Conservation (phyloP, 2,329 filamentous ascomycete species). For the Paracorniculantispora psalliotae region DNA sequence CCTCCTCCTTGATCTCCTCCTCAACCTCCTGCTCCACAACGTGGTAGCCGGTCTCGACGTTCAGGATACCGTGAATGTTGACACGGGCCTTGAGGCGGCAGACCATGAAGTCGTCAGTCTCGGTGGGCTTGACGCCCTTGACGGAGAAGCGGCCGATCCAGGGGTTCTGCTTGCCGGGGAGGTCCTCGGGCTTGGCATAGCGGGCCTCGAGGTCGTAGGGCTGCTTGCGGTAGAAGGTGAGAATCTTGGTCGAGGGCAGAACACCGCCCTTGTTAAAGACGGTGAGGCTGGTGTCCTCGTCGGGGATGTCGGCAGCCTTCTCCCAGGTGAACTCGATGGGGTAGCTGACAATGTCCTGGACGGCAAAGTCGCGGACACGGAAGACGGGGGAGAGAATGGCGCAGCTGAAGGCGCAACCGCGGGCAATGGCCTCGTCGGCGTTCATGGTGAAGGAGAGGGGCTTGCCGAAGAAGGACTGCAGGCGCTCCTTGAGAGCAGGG, state of each 20-base stretch:
- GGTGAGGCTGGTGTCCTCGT: conserved; percentile 94
- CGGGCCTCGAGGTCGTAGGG: conserved; percentile 93
- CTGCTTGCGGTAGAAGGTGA: conserved; percentile 98
- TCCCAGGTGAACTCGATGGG: conserved; percentile 99
- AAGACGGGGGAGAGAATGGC: conserved; percentile 96
- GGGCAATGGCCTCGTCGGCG: conserved; percentile 93
- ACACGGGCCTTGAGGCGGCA: conserved; percentile 98
- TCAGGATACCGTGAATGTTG: conserved; percentile 93
- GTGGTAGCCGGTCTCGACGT: conserved; percentile 95
- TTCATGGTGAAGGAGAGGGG: conserved; percentile 91
- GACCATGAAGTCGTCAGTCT: conserved; percentile 97
- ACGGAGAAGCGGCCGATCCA: conserved; percentile 98
- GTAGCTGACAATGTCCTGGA: conserved; percentile 97
- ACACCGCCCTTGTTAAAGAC: conserved; percentile 98
- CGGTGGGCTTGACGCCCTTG: conserved; percentile 91
- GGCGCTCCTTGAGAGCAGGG: conserved; percentile 82
- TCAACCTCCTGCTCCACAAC: conserved; percentile 98
- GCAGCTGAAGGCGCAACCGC: conserved; percentile 95
- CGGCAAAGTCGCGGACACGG: conserved; percentile 95
- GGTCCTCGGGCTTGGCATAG: conserved; percentile 78
- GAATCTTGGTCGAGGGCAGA: conserved; percentile 96
- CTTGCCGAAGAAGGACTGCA: conserved; percentile 91
- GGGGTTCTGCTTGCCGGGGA: conserved; percentile 85
- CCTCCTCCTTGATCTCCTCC: conserved; percentile 74
- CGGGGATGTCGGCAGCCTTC: conserved; percentile 95